Percentiles rank a stretch among this genome's conserved stretches.
These are phyloP conservation scores for Chytriomyces confervae DNA, from an alignment of 192 early-diverging fungal species.

Conservation along the genomic window DNA sequence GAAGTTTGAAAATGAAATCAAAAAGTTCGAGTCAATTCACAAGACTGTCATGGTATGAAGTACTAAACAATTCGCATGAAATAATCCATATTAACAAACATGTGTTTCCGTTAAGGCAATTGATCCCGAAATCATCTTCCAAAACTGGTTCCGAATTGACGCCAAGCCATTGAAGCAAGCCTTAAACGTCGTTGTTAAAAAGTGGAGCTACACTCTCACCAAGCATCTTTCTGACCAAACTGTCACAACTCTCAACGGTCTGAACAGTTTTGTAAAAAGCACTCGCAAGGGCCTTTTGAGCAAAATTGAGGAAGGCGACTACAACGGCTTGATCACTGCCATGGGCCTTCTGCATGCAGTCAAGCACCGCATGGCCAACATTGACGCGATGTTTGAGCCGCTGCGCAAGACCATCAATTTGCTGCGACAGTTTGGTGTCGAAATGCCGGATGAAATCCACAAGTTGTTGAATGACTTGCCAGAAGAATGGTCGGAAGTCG, in stretches of 20 bases:
- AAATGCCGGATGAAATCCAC: constrained; percentile 70
- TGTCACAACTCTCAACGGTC: constrained; percentile 62
- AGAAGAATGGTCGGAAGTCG: constrained; percentile 70
- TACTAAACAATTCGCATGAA: background rate
- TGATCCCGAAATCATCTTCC: constrained; percentile 66
- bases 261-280: constrained; percentile 60
- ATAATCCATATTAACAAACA: background rate
- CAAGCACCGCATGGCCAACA: constrained; percentile 60
- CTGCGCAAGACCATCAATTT: constrained; percentile 69
- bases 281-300: constrained; percentile 62
- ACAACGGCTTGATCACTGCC: constrained; percentile 57
- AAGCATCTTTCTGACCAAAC: constrained; percentile 67
- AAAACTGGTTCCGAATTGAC: constrained; percentile 68
- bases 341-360: constrained; percentile 71
- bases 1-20: constrained; percentile 68
- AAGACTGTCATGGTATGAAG: constrained; percentile 62
- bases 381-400: constrained; percentile 70
- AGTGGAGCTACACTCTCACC: constrained; percentile 71
- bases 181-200: constrained; percentile 69
- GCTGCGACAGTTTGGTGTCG: constrained; percentile 66
- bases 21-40: constrained; percentile 69
- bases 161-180: constrained; percentile 66
- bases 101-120: constrained; percentile 34
- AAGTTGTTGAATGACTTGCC: constrained; percentile 70
- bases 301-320: constrained; percentile 70